A percentile compares a stretch with the other conserved stretches of the same genome.
These are phyloP conservation scores for Chloris gayana DNA, from an alignment of 176 grass and related monocot species.

Conservation along the genomic window DNA sequence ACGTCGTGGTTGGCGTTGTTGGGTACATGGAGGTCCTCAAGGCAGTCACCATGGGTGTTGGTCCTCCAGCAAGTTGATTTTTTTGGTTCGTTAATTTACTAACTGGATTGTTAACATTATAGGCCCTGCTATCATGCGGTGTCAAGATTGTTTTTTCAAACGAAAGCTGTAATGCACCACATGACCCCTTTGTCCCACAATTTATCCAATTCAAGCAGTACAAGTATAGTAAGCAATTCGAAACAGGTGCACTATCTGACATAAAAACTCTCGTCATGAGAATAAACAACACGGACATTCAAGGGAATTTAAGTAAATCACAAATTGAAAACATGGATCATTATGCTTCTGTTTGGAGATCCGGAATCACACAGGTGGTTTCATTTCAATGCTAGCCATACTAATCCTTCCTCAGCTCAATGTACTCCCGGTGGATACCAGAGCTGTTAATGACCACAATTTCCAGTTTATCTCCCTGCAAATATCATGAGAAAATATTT, in stretches of 20 bases:
- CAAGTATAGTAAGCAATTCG: background rate
- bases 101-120: background rate
- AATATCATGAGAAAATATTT: slow-evolving; percentile 8
- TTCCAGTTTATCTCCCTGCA: slow-evolving; percentile 69
- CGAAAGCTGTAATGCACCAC: too few species aligned
- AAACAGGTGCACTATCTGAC: background rate
- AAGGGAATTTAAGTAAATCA: background rate
- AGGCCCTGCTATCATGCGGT: too few species aligned
- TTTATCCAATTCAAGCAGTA: background rate
- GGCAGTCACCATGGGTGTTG: slow-evolving; percentile 49
- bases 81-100: background rate
- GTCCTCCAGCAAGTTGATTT: background rate
- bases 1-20: slow-evolving; percentile 57
- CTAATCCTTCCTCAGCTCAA: slow-evolving; percentile 67
- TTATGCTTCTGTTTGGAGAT: background rate
- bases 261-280: background rate
- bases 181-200: background rate
- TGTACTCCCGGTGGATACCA: slow-evolving; percentile 43
- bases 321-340: background rate
- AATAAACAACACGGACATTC: background rate
- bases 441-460: slow-evolving; percentile 62
- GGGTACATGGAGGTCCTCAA: slow-evolving; percentile 57
- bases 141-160: too few species aligned
- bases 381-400: background rate
- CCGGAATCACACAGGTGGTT: background rate